Evolutionary conservation across 1,284 basidiomycete species (phyloP), one percentile per base, ranked within the genome.

Genomic region (Ustilago lituana): DNA sequence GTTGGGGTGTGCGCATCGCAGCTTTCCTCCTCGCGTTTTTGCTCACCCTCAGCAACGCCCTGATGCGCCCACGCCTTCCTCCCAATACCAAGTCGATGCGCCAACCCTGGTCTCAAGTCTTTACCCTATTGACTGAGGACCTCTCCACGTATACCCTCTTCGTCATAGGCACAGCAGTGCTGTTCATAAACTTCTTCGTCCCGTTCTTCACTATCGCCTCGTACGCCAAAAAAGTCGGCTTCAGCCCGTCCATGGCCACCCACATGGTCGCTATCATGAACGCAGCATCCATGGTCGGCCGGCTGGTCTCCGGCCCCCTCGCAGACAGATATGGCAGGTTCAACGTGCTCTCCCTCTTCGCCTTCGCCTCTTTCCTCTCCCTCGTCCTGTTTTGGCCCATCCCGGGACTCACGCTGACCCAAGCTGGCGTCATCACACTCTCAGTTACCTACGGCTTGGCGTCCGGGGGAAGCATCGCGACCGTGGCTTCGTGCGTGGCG

Each of bases 131-230:
- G 15, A 56, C 59, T 4, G 36, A 50, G 5, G 65, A 68, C 20
- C 15, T 24, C 7, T 17, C 26, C 10, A 64, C 55, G 11, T 71
- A 66, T 40, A 52, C 56, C 7, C 39, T 62, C 12, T 71, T 66
- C 26, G 68, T 66, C 12, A 26, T 56, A n/a, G 68, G 68, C 17
- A 44, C 44, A 9, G 53, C 51, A 2, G 24, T 71, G 6, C 19
- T 66, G n/a, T 71, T 60, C 37, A 62, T 71, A 47, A 71, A 71
- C 48, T 71, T 71, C 35, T 71, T 71, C 48, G 63, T 63, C 0
- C 68, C 68, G 20, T 71, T 66, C 48, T 71, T 71, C 41, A 51
- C 47, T n/a, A 66, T 71, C 43, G 48, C 63, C 12, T 62, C 58
- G 15, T 70, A 70, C 38, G 67, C 67, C 23, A 64, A 61, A 31